Percentiles rank a stretch among this genome's conserved stretches.
phyloP scores from a whole-genome alignment of 805 yeast genomes.

The Myxozyma monticola region DNA sequence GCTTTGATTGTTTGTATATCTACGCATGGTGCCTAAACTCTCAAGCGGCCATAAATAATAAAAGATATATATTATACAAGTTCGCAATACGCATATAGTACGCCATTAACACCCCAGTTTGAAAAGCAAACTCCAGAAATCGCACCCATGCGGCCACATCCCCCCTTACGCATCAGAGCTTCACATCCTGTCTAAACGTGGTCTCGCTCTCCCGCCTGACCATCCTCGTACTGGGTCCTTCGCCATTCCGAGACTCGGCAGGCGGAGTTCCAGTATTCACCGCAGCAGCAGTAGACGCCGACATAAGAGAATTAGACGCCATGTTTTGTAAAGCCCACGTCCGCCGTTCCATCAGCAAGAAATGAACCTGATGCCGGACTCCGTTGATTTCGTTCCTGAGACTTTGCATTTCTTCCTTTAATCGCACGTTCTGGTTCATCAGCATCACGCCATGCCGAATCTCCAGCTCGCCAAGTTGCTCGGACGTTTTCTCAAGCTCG shows the following conservation, averaged over 20 bases:
- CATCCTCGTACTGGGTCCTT: not conserved
- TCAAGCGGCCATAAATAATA: no score
- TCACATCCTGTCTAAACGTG: slow-evolving; percentile 27
- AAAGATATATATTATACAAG: no score
- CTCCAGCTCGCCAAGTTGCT: slow-evolving; percentile 38
- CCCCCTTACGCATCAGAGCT: no score
- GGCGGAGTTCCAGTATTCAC: not conserved
- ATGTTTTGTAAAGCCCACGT: slow-evolving; percentile 23
- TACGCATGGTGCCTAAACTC: no score
- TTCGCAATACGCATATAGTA: no score
- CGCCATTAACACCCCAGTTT: no score
- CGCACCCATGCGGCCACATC: no score
- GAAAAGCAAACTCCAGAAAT: no score
- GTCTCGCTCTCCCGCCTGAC: slow-evolving; percentile 14
- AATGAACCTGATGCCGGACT: slow-evolving; percentile 41
- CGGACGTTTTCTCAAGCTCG: slow-evolving; percentile 38
- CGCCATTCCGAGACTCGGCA: no score
- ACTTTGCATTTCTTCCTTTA: slow-evolving; percentile 38
- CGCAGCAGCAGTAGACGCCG: not conserved
- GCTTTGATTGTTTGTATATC: no score
- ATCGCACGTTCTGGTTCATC: slow-evolving; percentile 39
- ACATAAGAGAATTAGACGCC: not conserved
- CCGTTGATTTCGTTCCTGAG: slow-evolving; percentile 38
- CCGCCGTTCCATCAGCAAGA: slow-evolving; percentile 37
- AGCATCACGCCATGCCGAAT: slow-evolving; percentile 38